A percentile compares a stretch with the other conserved stretches of the same genome.
These are phyloP conservation scores for Cinchona pubescens DNA, from an alignment of 257 asterid species.

Conservation along the genomic window DNA sequence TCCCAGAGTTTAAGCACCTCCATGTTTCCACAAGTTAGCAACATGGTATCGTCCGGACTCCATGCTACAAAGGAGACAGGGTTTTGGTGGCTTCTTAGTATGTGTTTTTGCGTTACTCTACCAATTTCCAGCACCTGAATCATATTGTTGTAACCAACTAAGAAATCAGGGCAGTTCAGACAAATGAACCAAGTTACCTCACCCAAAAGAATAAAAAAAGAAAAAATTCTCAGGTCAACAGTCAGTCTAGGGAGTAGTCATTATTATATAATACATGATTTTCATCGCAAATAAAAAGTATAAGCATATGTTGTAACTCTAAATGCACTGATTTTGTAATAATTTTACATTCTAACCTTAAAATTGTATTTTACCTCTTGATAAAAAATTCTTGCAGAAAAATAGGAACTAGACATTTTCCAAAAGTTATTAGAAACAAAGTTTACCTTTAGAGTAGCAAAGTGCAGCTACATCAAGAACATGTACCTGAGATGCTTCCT, in stretches of 20 bases:
- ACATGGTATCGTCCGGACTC: constrained; percentile 94
- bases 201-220: no score
- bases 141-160: background rate
- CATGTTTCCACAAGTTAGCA: constrained; percentile 80
- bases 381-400: background rate
- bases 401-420: background rate
- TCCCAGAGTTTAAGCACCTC: constrained; percentile 96
- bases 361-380: background rate
- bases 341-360: background rate
- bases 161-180: constrained; percentile 16
- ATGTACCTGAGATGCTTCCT: background rate
- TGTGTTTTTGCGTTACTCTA: constrained; percentile 42
- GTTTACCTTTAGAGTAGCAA: background rate
- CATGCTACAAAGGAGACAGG: constrained; percentile 80
- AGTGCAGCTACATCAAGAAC: background rate
- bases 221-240: no score
- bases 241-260: no score
- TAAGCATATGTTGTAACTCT: no score
- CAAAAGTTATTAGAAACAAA: background rate
- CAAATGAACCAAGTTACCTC: background rate
- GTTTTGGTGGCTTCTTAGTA: constrained; percentile 55
- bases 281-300: no score
- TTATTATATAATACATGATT: no score
- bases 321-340: no score
- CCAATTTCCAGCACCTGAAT: constrained; percentile 71